Evolutionary conservation across 352 stramenopile species (phyloP), one percentile per base, ranked within the genome.

Genomic region (Phytophthora cryptogea): DNA sequence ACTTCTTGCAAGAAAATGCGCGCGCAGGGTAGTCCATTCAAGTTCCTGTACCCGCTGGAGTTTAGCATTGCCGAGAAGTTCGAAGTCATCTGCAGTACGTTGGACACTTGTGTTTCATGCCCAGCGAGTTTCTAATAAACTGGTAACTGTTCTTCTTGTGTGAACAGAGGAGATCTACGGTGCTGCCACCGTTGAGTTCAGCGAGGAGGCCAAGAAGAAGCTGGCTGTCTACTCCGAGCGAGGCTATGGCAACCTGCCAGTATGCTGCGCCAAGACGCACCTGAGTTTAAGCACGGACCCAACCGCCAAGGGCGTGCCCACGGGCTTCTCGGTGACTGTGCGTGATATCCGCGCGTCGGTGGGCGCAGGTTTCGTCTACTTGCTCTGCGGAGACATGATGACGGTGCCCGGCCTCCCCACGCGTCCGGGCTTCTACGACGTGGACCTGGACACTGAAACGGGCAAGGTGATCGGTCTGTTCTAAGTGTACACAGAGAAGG

Each of bases 241-340:
- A 14, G 81, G 86, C 14, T 93, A 89, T 68, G 70, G 69, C 32
- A 72, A 75, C 33, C 64, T 97, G 27, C 93, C 92, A 7, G 87
- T 99, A 63, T 99, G 97, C 72, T 98, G 99, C 52, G 97, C 97
- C 28, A 99, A 99, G 78, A 99, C 97, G 8, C 97, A 99, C 75
- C 96, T 99, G 74, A 98, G 86, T 50, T 86, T 99, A 63, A 98
- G 89, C 71, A 98, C 90, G 16, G 96, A 99, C 74, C 76, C 83
- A 30, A 86, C 78, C 4, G 70, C 80, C 16, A 99, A 99, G 72
- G 97, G 97, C 39, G 93, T 97, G 6, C 97, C 97, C 4, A 98
- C 79, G 17, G 94, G 89, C 11, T 98, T 98, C 63, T 86, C 78
- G 1, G 89, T 99, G 56, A 90, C 83, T 35, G 96, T 99, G 26